phyloP scores from a whole-genome alignment of 2,329 filamentous ascomycete species.

The Alternaria viburni region DNA sequence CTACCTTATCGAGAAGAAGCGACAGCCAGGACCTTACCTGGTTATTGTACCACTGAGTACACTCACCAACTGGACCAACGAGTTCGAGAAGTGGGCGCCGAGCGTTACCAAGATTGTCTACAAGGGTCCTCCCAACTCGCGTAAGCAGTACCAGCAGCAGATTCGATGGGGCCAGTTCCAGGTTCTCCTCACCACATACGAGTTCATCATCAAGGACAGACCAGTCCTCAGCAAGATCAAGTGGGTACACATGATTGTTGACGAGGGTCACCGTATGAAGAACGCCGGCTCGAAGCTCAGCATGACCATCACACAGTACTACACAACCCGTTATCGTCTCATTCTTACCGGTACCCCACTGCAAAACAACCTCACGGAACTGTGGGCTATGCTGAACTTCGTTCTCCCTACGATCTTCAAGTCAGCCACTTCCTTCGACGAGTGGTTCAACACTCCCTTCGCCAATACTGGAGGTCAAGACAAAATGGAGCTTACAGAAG shows the following conservation, averaged over 20 bases:
- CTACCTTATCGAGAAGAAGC: conserved; percentile 95
- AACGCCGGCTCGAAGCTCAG: conserved; percentile 96
- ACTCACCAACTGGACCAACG: conserved; percentile 96
- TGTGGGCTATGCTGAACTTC: conserved; percentile 99
- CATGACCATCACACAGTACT: conserved; percentile 92
- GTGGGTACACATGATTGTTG: conserved; percentile 99
- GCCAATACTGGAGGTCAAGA: conserved; percentile 97
- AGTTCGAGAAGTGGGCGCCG: conserved; percentile 99
- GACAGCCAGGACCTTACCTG: conserved; percentile 88
- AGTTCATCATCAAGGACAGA: conserved; percentile 99
- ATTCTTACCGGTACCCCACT: conserved; percentile 97
- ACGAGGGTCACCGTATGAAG: conserved; percentile 99
- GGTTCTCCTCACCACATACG: conserved; percentile 94
- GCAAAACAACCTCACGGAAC: conserved; percentile 93
- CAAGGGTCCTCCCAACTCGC: conserved; percentile 88
- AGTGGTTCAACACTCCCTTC: conserved; percentile 99
- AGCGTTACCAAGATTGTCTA: conserved; percentile 87
- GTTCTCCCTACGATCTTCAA: conserved; percentile 99
- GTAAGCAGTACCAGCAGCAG: conserved; percentile 90
- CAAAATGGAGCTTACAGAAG: conserved; percentile 98
- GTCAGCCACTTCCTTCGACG: conserved; percentile 96
- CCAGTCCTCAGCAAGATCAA: conserved; percentile 97
- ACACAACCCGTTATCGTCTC: conserved; percentile 90
- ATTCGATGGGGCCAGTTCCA: conserved; percentile 96
- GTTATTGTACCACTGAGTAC: conserved; percentile 98